Percentiles rank a stretch among this genome's conserved stretches.
Conservation (phyloP, 768 basidiomycete genomes). For the Tremella fuciformis region DNA sequence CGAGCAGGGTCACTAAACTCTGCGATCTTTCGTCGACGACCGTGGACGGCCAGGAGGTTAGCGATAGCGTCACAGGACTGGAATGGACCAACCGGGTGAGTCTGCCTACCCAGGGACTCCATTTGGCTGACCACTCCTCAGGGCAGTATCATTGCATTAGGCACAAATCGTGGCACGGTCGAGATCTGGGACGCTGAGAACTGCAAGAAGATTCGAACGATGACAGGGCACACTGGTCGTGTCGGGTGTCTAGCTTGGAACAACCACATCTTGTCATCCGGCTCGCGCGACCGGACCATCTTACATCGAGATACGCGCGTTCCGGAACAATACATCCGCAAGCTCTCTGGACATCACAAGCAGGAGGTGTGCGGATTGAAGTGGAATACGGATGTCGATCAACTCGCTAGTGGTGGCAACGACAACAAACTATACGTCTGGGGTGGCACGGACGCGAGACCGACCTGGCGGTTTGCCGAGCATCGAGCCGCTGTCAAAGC, state of each 20-base stretch:
- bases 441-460: conserved; percentile 69
- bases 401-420: conserved; percentile 89
- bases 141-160: conserved; percentile 87
- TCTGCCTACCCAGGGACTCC: background rate
- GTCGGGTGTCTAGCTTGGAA: conserved; percentile 97
- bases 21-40: conserved; percentile 63
- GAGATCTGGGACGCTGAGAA: conserved; percentile 91
- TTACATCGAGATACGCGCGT: conserved; percentile 91
- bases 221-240: conserved; percentile 80
- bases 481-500: conserved; percentile 97
- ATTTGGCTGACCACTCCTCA: conserved; percentile 20
- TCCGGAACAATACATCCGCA: conserved; percentile 64
- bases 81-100: conserved; percentile 82
- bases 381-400: conserved; percentile 68
- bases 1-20: conserved; percentile 84
- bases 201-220: conserved; percentile 71
- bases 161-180: conserved; percentile 80
- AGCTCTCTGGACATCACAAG: conserved; percentile 55
- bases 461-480: conserved; percentile 92
- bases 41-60: conserved; percentile 30
- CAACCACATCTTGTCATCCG: conserved; percentile 76
- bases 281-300: conserved; percentile 84
- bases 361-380: conserved; percentile 96
- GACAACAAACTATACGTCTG: conserved; percentile 99
- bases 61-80: conserved; percentile 78